Conservation (phyloP, 345 rosid genomes). For the Citrus glauca region DNA sequence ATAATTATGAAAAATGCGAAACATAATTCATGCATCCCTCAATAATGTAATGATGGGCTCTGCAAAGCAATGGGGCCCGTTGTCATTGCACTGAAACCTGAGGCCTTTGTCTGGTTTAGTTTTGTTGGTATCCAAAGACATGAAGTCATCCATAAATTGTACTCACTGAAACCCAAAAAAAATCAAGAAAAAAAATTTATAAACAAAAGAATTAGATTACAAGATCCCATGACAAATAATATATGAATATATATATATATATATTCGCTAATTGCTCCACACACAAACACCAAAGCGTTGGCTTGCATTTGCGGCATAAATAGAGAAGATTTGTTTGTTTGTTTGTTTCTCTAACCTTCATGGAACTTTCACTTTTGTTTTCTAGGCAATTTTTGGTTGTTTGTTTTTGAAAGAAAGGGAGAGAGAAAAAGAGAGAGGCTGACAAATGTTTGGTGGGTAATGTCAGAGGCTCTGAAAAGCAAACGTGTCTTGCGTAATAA, state of each 20-base stretch:
- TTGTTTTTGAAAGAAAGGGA: background rate
- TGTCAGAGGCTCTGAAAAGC: slow-evolving; percentile 49
- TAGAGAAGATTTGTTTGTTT: background rate
- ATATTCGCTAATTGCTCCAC: background rate
- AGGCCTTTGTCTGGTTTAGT: slow-evolving; percentile 34
- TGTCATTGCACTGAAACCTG: slow-evolving; percentile 32
- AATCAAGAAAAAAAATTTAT: background rate
- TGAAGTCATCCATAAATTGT: background rate
- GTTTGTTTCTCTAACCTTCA: background rate
- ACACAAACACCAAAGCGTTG: background rate
- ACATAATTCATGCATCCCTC: background rate
- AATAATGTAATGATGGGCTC: slow-evolving; percentile 21
- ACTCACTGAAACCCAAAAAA: background rate
- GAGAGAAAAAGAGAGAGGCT: background rate
- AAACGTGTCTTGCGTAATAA: slow-evolving; percentile 35
- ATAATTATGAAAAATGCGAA: background rate
- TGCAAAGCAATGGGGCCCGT: slow-evolving; percentile 17
- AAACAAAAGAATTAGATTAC: slow-evolving; percentile 1
- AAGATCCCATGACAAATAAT: slow-evolving; percentile 8
- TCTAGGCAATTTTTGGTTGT: slow-evolving; percentile 5
- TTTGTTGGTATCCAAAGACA: slow-evolving; percentile 28
- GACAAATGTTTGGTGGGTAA: slow-evolving; percentile 24
- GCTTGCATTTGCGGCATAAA: slow-evolving; percentile 12
- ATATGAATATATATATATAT: background rate
- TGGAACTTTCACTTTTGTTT: slow-evolving; percentile 47